Evolutionary conservation across 306 rosid species (phyloP).

Genomic region (Argentina anserina): DNA sequence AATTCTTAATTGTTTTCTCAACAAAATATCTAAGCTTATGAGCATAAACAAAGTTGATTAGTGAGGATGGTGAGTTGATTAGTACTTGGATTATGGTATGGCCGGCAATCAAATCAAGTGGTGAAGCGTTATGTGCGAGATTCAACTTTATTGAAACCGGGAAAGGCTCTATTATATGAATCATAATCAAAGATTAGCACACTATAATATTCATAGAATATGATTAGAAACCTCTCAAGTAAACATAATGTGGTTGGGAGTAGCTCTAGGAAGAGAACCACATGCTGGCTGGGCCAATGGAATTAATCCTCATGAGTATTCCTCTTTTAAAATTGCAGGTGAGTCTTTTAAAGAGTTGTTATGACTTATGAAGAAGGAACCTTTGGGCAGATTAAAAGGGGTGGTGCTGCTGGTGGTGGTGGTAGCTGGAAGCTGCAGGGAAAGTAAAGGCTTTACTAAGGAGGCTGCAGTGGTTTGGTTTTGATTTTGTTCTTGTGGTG

Average conservation of each 20-base stretch:
- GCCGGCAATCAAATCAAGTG: constrained; percentile 33
- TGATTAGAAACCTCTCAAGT: constrained; percentile 18
- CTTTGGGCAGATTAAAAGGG: not conserved
- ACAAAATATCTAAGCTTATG: constrained; percentile 23
- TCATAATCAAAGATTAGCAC: constrained; percentile 6
- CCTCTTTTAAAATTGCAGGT: not conserved
- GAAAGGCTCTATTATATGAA: not conserved
- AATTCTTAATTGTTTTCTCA: not conserved
- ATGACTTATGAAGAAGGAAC: not conserved
- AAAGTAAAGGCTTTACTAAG: too few species aligned
- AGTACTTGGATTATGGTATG: not conserved
- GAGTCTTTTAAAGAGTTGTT: constrained; percentile 2
- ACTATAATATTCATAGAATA: not conserved
- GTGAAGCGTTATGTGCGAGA: constrained; percentile 3
- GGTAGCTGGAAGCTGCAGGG: not conserved
- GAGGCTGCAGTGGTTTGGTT: not conserved
- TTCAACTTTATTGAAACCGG: constrained; percentile 22
- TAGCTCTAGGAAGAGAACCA: constrained; percentile 19
- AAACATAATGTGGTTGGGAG: constrained; percentile 58
- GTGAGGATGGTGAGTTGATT: not conserved
- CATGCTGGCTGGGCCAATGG: constrained; percentile 27
- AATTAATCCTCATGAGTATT: constrained; percentile 29
- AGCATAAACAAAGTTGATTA: not conserved
- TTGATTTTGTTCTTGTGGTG: not conserved
- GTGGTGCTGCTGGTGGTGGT: not conserved